Percentiles rank a stretch among this genome's conserved stretches.
These are phyloP conservation scores for Pyrenochaeta sp. DNA, from an alignment of 2,329 filamentous ascomycete genomes.

Conservation along the genomic window DNA sequence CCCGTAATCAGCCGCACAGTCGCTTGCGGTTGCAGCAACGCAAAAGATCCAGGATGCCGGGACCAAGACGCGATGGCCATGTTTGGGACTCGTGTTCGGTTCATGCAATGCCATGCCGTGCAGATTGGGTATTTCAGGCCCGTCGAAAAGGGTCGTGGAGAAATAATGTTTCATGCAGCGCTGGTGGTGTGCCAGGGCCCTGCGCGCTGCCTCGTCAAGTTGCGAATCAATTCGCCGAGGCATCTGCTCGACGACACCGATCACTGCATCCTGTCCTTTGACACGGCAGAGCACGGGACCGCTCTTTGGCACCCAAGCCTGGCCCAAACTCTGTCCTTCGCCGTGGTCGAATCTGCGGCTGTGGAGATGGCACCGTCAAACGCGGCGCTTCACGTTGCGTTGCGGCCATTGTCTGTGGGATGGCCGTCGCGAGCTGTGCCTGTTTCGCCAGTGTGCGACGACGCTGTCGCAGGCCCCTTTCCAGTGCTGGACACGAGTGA, in stretches of 20 bases:
- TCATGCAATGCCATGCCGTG: constrained; percentile 26
- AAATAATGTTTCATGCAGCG: constrained; percentile 36
- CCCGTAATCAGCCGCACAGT: constrained; percentile 23
- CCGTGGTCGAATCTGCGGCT: constrained; percentile 31
- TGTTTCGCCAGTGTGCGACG: constrained; percentile 10
- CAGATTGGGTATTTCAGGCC: constrained; percentile 9
- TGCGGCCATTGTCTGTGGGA: constrained; percentile 9
- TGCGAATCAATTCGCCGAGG: constrained; percentile 39
- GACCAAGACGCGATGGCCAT: constrained; percentile 9
- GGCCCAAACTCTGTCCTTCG: constrained; percentile 22
- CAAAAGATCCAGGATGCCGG: constrained; percentile 22
- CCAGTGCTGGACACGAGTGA: constrained; percentile 11
- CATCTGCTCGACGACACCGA: constrained; percentile 24
- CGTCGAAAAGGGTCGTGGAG: constrained; percentile 22
- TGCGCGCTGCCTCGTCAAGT: constrained; percentile 25
- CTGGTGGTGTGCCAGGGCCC: constrained; percentile 39
- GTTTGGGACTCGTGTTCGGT: constrained; percentile 22
- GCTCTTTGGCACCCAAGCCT: constrained; percentile 28
- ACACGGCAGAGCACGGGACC: constrained; percentile 27
- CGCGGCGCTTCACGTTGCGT: constrained; percentile 6
- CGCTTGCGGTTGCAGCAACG: constrained; percentile 25
- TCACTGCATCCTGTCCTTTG: constrained; percentile 24
- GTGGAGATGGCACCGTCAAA: constrained; percentile 28
- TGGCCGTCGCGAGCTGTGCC: constrained; percentile 20
- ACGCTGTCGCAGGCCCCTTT: constrained; percentile 25